Base-by-base conservation (phyloP, 495 filamentous ascomycete species). In the Chaetomidium leptoderma region DNA sequence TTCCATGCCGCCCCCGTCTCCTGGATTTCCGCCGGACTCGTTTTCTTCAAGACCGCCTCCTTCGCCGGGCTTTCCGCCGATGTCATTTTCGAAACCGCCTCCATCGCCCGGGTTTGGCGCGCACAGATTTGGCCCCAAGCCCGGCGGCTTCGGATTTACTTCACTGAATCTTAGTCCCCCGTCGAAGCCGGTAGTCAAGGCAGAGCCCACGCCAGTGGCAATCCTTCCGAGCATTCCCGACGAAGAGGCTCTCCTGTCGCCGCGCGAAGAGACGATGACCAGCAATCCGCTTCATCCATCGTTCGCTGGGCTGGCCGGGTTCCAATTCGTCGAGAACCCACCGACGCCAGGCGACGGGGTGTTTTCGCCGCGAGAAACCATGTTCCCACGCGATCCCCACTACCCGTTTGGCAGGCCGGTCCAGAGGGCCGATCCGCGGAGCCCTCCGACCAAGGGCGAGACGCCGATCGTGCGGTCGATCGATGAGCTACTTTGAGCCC, bases 401-500 rank as follows among this genome's bases (percentile, higher is more conserved):
- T 76, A 66, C 40, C 75, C 78, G 4, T 74, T 79, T 48, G 70
- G 65, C 29, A 69, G 73, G 48, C 78, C 74, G 8, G 53, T 67
- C 26, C 68, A 78, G 29, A 70, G 70, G 4, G 74, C 75, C 8
- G 86, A 89, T 59, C 86, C 86, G 5, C 66, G 86, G 35, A 86
- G 83, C 60, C 86, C 86, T 7, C 82, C 83, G 1, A 82, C 80
- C 14, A 77, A 74, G 58, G 85, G 84, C 6, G 82, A 83, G 64
- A 83, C 78, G 13, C 84, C 84, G n/a, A 86, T 89, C 53, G 80
- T 81, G 39, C 72, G 85, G 49, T 86, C 79, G 26, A 89, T 89
- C 53, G 80, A 83, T 55, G 80, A 83, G 42, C 68, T 83, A 60
- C 65, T 80, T 64, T 77, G 63, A 70, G 14, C 32, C 6, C 11